These are phyloP conservation scores for Carex pumila DNA, from an alignment of 176 grass and related monocot species.

Conservation along the genomic window DNA sequence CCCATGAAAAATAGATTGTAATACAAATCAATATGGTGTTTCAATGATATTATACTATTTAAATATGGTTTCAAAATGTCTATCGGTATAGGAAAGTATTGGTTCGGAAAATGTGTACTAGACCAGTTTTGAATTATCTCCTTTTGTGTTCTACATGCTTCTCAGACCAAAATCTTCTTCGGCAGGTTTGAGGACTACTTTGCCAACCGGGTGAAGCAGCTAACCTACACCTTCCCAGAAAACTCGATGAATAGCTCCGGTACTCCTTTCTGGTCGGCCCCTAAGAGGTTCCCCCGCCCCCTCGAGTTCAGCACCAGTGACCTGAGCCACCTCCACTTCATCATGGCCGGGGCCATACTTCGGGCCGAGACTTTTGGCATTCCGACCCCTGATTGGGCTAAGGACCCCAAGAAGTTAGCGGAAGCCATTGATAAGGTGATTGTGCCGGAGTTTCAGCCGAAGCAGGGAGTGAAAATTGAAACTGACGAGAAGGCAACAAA, in stretches of 20 bases:
- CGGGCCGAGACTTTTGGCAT: slow-evolving; percentile 68
- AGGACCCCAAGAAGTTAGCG: slow-evolving; percentile 36
- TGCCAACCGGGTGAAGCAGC: slow-evolving; percentile 66
- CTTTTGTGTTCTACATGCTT: not conserved
- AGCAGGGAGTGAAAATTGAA: slow-evolving; percentile 53
- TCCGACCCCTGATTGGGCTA: slow-evolving; percentile 58
- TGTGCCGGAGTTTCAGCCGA: slow-evolving; percentile 57
- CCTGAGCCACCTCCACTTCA: slow-evolving; percentile 41
- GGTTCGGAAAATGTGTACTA: not conserved
- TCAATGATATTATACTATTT: not conserved
- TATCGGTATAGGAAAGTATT: not conserved
- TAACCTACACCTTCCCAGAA: slow-evolving; percentile 84
- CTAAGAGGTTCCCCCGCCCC: slow-evolving; percentile 60
- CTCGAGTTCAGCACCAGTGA: slow-evolving; percentile 56
- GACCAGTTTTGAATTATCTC: not conserved
- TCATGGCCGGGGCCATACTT: slow-evolving; percentile 67
- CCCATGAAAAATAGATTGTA: not conserved
- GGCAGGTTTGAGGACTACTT: slow-evolving; percentile 88
- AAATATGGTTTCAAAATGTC: not conserved
- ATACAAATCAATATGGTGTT: not conserved
- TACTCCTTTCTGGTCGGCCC: slow-evolving; percentile 69
- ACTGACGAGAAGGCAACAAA: slow-evolving; percentile 65
- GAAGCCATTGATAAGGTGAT: slow-evolving; percentile 39
- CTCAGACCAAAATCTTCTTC: not conserved
- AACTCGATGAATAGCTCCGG: slow-evolving; percentile 61